Percentiles rank a stretch among this genome's conserved stretches.
These are phyloP conservation scores for Laburnicola sp. DNA, from an alignment of 2,329 filamentous ascomycete genomes.

Conservation along the genomic window DNA sequence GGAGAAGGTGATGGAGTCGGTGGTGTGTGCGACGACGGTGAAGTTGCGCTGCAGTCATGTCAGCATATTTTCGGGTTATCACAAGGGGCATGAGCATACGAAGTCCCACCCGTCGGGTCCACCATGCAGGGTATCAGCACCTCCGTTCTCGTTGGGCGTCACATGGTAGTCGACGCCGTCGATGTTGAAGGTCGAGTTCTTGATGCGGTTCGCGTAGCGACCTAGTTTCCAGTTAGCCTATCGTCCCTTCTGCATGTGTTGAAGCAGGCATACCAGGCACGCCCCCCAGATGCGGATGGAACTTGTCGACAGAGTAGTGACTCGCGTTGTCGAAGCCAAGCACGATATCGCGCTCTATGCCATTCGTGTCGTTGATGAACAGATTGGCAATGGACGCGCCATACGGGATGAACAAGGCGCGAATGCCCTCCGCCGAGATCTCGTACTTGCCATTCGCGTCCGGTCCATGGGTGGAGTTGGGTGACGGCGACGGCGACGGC, in stretches of 20 bases:
- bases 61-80: neutral
- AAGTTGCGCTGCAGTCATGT: constrained; percentile 63
- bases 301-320: constrained; percentile 66
- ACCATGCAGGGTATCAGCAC: constrained; percentile 66
- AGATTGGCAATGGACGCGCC: constrained; percentile 74
- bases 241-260: neutral
- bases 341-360: constrained; percentile 70
- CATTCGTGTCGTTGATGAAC: constrained; percentile 69
- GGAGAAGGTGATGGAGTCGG: constrained; percentile 72
- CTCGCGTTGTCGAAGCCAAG: constrained; percentile 75
- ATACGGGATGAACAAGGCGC: constrained; percentile 72
- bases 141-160: constrained; percentile 61
- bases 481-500: neutral
- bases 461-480: constrained; percentile 32
- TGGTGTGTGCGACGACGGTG: constrained; percentile 69
- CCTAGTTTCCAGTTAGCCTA: constrained; percentile 23
- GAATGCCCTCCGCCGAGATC: constrained; percentile 67
- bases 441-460: constrained; percentile 65
- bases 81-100: constrained; percentile 25
- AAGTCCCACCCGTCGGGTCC: constrained; percentile 74
- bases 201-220: constrained; percentile 80
- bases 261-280: constrained; percentile 60
- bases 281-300: constrained; percentile 72
- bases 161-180: constrained; percentile 65
- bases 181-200: constrained; percentile 72